Evolutionary conservation across 1,284 basidiomycete species (phyloP), one percentile per base, ranked within the genome.

Genomic region (Coriolopsis trogii): DNA sequence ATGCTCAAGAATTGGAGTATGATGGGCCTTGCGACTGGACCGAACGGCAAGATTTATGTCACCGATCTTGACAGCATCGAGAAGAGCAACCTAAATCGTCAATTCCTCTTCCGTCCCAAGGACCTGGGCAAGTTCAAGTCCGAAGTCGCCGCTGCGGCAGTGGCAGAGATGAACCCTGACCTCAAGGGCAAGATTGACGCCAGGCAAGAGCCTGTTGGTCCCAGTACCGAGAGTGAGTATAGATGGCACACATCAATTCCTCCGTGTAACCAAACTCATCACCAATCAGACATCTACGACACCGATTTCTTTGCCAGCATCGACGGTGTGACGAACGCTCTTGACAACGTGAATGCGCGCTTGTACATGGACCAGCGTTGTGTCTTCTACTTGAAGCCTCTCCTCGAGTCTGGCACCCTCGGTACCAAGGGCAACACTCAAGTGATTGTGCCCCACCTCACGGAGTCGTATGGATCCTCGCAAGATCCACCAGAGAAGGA

Each of bases 1-100:
- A 99, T 99, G 97, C 76, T 99, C 66, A 99, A 99, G 81, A 99
- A 99, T 73, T 99, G 97, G 97, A 91, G 92, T 64, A 95, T 99
- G 94, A 98, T 99, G 84, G 97, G 97, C 60, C 77, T 99, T 41
- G 96, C 85, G 12, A 82, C 89, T 34, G 93, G 92, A 3, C 78
- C 85, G 13, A 77, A 87, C 46, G 97, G 94, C 20, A 75, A 82
- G 48, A 94, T 99, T 56, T 87, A 95, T 66, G 94, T 99, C 46
- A 99, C 97, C 13, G 97, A 99, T 71, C 76, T 99, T 67, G 97
- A 99, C 73, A 98, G 95, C 25, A 99, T 99, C 67, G 97, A 99
- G 77, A 99, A 99, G 84, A 94, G 91, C 65, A 99, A 99, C 71
- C 73, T 99, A 56, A 99, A 99, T 74, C 80, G 97, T 53, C 97